phyloP scores from a whole-genome alignment of 495 filamentous ascomycete species.

The Daldinia bambusicola region DNA sequence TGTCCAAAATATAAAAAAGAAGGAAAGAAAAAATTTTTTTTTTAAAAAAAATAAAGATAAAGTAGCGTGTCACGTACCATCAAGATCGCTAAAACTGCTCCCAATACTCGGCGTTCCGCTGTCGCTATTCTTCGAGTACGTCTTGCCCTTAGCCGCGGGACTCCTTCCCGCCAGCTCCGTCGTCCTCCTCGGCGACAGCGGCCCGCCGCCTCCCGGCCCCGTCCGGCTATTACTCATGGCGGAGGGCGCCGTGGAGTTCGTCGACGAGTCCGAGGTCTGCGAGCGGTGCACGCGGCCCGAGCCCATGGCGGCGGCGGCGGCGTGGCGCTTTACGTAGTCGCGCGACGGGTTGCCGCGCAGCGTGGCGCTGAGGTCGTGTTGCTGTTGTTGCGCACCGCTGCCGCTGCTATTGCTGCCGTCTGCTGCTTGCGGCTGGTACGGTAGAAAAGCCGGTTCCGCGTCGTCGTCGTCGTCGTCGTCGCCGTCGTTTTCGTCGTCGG shows the following conservation, averaged over 20 bases:
- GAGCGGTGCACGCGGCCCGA: conserved; percentile 52
- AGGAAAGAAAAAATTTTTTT: background rate
- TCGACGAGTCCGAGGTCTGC: conserved; percentile 68
- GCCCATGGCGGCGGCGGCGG: conserved; percentile 28
- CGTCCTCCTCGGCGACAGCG: conserved; percentile 64
- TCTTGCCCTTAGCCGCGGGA: conserved; percentile 63
- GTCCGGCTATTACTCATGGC: background rate
- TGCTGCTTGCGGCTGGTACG: conserved; percentile 57
- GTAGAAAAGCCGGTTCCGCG: conserved; percentile 77
- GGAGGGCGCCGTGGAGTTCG: conserved; percentile 61
- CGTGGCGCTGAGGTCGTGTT: conserved; percentile 70
- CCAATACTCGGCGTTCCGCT: conserved; percentile 95
- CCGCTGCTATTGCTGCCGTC: conserved; percentile 27
- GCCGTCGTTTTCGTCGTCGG: conserved; percentile 59
- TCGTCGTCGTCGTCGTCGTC: conserved; percentile 64
- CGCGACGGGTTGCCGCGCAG: conserved; percentile 61
- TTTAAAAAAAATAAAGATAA: too few relatives aligned
- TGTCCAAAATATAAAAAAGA: background rate
- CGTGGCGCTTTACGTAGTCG: conserved; percentile 51
- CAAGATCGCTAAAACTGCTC: conserved; percentile 96
- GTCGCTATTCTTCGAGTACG: conserved; percentile 73
- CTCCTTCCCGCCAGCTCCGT: conserved; percentile 68
- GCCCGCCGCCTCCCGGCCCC: conserved; percentile 19
- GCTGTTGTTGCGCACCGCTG: conserved; percentile 57
- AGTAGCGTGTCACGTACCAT: too few relatives aligned